Evolutionary conservation across 2,329 filamentous ascomycete species (phyloP).

Genomic region (Hymenoscyphus infarciens): DNA sequence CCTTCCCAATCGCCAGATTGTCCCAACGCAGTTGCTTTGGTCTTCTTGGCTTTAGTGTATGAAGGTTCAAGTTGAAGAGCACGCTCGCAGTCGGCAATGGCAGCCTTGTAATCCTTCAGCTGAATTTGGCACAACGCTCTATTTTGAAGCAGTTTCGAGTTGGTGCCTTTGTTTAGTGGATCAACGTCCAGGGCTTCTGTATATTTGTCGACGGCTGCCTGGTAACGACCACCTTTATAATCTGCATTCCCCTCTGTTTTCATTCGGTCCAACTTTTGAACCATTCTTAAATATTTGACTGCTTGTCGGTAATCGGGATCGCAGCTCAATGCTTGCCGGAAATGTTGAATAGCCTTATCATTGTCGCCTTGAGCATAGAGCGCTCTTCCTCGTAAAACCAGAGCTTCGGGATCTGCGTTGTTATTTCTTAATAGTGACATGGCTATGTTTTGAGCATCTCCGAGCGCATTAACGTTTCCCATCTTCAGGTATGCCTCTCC

Average conservation of each 20-base stretch:
- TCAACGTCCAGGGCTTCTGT: constrained; percentile 80
- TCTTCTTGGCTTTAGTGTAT: constrained; percentile 90
- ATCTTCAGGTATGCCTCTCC: constrained; percentile 92
- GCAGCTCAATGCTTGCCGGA: constrained; percentile 82
- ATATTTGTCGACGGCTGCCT: constrained; percentile 81
- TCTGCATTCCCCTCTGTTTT: constrained; percentile 90
- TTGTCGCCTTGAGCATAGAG: constrained; percentile 92
- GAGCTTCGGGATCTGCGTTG: constrained; percentile 86
- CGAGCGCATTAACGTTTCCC: constrained; percentile 81
- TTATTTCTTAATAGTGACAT: constrained; percentile 84
- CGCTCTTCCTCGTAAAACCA: constrained; percentile 82
- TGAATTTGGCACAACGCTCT: constrained; percentile 79
- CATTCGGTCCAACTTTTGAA: constrained; percentile 87
- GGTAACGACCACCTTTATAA: constrained; percentile 81
- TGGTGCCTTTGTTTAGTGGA: constrained; percentile 83
- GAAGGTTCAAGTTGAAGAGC: constrained; percentile 78
- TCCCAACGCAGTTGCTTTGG: constrained; percentile 85
- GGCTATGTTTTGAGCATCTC: constrained; percentile 88
- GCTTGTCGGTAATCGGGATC: constrained; percentile 90
- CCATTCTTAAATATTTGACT: constrained; percentile 81
- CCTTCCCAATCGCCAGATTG: constrained; percentile 89
- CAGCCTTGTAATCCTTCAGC: constrained; percentile 78
- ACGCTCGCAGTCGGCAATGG: constrained; percentile 80
- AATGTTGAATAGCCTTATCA: constrained; percentile 88
- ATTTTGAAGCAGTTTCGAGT: constrained; percentile 93